Evolutionary conservation across 2,329 filamentous ascomycete genomes (phyloP).

Genomic region (Bisporella sp.): DNA sequence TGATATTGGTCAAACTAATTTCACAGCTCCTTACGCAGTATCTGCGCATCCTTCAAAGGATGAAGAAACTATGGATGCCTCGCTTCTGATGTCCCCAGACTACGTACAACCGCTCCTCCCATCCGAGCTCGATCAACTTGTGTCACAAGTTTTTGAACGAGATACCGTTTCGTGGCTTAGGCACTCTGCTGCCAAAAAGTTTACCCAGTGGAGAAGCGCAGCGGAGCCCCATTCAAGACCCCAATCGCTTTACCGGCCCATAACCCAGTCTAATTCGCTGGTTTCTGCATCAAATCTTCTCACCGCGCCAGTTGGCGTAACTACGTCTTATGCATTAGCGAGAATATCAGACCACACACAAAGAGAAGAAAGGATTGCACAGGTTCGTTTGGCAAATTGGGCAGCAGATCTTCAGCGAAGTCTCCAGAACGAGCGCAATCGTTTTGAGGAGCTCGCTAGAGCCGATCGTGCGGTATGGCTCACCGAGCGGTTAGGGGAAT

Average conservation of each 20-base stretch:
- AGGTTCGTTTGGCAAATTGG: conserved; percentile 75
- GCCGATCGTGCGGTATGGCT: conserved; percentile 64
- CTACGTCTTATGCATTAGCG: conserved; percentile 51
- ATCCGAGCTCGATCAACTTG: conserved; percentile 65
- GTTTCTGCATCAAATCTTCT: conserved; percentile 15
- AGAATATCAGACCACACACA: conserved; percentile 52
- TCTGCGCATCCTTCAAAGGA: conserved; percentile 70
- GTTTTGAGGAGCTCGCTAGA: conserved; percentile 56
- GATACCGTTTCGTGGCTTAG: conserved; percentile 77
- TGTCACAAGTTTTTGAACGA: conserved; percentile 69
- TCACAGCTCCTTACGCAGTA: conserved; percentile 58
- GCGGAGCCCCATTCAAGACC: conserved; percentile 22
- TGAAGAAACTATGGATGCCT: conserved; percentile 83
- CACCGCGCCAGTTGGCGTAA: conserved; percentile 23
- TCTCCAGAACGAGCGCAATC: conserved; percentile 63
- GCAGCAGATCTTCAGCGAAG: conserved; percentile 73
- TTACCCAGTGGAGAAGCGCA: conserved; percentile 59
- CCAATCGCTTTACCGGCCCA: conserved; percentile 31
- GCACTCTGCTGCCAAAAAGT: conserved; percentile 76
- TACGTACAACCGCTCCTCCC: conserved; percentile 74
- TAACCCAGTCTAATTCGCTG: conserved; percentile 17
- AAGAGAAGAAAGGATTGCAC: conserved; percentile 53
- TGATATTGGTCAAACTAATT: conserved; percentile 15
- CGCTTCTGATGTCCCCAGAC: conserved; percentile 84
- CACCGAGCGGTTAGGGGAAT: conserved; percentile 58